Evolutionary conservation across 768 basidiomycete species (phyloP), one percentile per base, ranked within the genome.

Genomic region (Pulveroboletus sp.): DNA sequence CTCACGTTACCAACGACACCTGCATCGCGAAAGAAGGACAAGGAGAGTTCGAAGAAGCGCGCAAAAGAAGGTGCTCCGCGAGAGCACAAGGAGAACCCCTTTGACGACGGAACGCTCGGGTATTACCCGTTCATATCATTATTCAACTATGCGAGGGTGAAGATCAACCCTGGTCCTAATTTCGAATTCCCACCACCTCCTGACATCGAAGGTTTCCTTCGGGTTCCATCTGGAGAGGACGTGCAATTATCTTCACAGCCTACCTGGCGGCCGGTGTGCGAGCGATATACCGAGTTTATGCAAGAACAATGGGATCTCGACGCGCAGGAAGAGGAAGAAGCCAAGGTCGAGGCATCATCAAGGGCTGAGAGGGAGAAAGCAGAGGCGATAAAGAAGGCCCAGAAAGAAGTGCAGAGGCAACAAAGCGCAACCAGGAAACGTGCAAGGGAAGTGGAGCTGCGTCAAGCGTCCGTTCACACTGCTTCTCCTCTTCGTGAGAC

Each of bases 51-150:
- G 17, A 80, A 79, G 62, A 83, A 79, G 59, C 76, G 78, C 33
- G 69, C 75, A n/a, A 78, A 79, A 48, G 80, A 83, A 62, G 83
- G 81, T 43, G 81, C 83, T 41, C 66, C 72, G 9, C 82, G 84
- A 46, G 83, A 88, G 59, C 85, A 86, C 63, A 77, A 78, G 51
- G 87, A 90, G 69, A 93, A 93, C 54, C 80, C 80, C 3, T 89
- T 92, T 60, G 93, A 99, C 65, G 96, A 99, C 65, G 96, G 95
- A 17, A 84, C 87, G 17, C 72, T 96, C 6, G 96, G 96, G 1
- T 99, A 99, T 69, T 98, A 93, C 65, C 93, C 95, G 0, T 85
- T 97, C 72, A 81, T 96, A 56, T 95, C 92, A 5, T 74, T 95
- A 33, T 99, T 92, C 73, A 94, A 93, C 60, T 85, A 86, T 52